Evolutionary conservation across 23 red algal species (phyloP).

Genomic region (Gracilaria domingensis): DNA sequence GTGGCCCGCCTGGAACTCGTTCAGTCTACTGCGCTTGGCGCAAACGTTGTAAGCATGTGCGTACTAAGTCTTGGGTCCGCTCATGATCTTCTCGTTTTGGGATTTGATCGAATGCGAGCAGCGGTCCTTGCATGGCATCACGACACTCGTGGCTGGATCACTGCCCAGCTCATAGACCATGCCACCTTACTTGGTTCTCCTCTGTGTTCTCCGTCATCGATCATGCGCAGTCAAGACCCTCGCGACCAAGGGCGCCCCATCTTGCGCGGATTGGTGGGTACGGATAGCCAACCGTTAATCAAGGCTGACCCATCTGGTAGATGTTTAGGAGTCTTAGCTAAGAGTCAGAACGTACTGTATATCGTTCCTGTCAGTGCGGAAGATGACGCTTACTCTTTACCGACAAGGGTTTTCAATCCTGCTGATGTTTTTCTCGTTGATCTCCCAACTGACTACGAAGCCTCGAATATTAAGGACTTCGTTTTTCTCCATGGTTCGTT

Average conservation of each 20-base stretch:
- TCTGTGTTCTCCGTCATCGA: slow-evolving; percentile 38
- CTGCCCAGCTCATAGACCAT: slow-evolving; percentile 64
- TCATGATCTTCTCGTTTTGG: slow-evolving; percentile 55
- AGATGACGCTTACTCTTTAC: slow-evolving; percentile 16
- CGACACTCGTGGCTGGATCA: slow-evolving; percentile 55
- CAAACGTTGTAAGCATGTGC: slow-evolving; percentile 40
- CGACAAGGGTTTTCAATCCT: slow-evolving; percentile 14
- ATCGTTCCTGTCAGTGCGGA: slow-evolving; percentile 52
- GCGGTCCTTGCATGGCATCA: slow-evolving; percentile 70
- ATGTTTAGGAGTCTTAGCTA: slow-evolving; percentile 41
- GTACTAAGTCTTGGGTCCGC: slow-evolving; percentile 27
- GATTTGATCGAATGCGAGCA: slow-evolving; percentile 65
- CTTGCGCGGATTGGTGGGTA: slow-evolving; percentile 23
- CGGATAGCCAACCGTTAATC: slow-evolving; percentile 28
- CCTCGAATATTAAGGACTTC: slow-evolving; percentile 72
- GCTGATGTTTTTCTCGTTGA: slow-evolving; percentile 70
- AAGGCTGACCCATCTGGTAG: slow-evolving; percentile 53
- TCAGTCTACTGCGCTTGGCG: slow-evolving; percentile 44
- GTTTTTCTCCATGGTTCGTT: slow-evolving; percentile 70
- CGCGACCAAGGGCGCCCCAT: slow-evolving; percentile 34
- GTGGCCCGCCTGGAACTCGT: slow-evolving; percentile 49
- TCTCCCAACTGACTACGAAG: slow-evolving; percentile 61
- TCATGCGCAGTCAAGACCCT: slow-evolving; percentile 47
- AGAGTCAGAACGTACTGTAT: slow-evolving; percentile 29
- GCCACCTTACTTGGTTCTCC: slow-evolving; percentile 35